Evolutionary conservation across 225 moss, liverwort and hornwort species (phyloP), one percentile per base, ranked within the genome.

Genomic region (Bryoerythrophyllum caledonicum): DNA sequence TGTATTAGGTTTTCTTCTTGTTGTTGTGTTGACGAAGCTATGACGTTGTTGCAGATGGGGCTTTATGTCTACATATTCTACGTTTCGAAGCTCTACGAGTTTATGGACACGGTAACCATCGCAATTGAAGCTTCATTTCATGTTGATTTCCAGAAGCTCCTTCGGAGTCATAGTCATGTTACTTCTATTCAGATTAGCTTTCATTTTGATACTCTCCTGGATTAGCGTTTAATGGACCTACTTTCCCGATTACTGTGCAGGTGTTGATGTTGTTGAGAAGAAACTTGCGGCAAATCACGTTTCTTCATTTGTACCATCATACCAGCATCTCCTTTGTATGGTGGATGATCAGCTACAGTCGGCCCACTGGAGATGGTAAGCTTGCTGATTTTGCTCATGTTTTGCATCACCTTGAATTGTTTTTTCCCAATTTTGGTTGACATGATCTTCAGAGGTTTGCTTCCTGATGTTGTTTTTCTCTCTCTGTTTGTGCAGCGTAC

Each of bases 21-120:
- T 10, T 10, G 38, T 38, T 38, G 38, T 38, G 37, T 38, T 38
- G n/a, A n/a, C n/a, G n/a, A n/a, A n/a, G 32, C 32, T 32, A n/a
- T 43, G 44, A 17, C 16, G 35, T 51, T 19, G 53, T 71, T 81
- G 82, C 85, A 96, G 96, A 76, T 96, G 93, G 90, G 88, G 46
- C 58, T 78, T 48, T 89, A 91, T 59, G 78, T 96, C 9, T 93
- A 96, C 69, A 43, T 86, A 5, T 96, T 96, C 72, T 96, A 88
- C 44, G 57, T 96, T 27, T 96, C 96, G 10, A 96, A 96, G 86
- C 69, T 93, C 60, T 96, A 96, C 56, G 96, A 96, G 73, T 93
- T 93, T 60, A 86, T 96, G 93, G 96, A 96, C 80, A 96, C 96
- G 89, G 96, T 96, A 82, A 81, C 32, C 35, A 48, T 25, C 69